Conservation (phyloP, 257 asterid genomes). For the Salvia miltiorrhiza region DNA sequence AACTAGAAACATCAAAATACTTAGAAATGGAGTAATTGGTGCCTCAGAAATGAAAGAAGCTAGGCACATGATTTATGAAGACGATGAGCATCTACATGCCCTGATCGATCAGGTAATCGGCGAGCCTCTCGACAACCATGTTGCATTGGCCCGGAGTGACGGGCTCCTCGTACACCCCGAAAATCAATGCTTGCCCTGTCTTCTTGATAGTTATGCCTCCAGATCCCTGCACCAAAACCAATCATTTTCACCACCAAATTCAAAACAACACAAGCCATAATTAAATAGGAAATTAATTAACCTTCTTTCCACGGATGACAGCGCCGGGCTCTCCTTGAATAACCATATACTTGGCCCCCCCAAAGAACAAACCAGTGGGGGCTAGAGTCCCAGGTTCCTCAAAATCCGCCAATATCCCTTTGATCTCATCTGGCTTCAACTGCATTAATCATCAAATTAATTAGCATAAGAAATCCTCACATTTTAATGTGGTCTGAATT, state of each 20-base stretch:
- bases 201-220: constrained; percentile 56
- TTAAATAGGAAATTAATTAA: too few relatives aligned
- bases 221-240: constrained; percentile 35
- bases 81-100: constrained; percentile 14
- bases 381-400: constrained; percentile 55
- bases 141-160: constrained; percentile 66
- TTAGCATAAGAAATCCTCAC: too few relatives aligned
- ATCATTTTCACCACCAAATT: too few relatives aligned
- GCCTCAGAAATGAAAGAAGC: too few relatives aligned
- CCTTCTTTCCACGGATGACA: constrained; percentile 69
- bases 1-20: background rate
- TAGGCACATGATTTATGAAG: too few relatives aligned
- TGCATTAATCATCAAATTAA: background rate
- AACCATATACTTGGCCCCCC: constrained; percentile 55
- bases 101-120: constrained; percentile 57
- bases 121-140: constrained; percentile 62
- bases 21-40: too few relatives aligned
- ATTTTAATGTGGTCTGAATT: too few relatives aligned
- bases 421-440: constrained; percentile 48
- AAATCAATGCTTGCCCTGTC: constrained; percentile 48
- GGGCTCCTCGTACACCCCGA: constrained; percentile 62
- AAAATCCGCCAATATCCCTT: constrained; percentile 41
- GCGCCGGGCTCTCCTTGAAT: constrained; percentile 64
- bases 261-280: too few relatives aligned
- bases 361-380: constrained; percentile 45